Evolutionary conservation across 768 basidiomycete genomes (phyloP), one percentile per base, ranked within the genome.

Genomic region (Coprinellus micaceus): DNA sequence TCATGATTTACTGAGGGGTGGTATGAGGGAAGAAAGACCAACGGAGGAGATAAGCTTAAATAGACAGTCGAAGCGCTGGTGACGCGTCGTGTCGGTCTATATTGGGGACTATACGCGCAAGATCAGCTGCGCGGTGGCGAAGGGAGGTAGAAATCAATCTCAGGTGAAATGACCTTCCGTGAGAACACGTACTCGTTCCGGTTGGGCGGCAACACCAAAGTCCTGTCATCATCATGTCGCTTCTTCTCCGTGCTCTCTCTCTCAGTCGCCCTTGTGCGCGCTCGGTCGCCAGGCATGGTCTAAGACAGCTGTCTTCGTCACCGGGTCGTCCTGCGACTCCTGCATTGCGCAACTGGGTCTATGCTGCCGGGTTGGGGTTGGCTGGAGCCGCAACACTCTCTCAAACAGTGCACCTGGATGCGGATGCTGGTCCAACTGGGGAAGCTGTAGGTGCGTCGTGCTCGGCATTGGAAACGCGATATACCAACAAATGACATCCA

Each of bases 391-490:
- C 67, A 10, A 60, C 63, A 10, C 56, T 63, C 25, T 48, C 64
- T 30, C 61, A 66, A 36, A 66, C 66, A 43, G 62, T 83, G 11
- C 71, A 80, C 57, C 74, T 82, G 15, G 83, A 86, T 60, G 68
- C 76, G 12, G 56, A 44, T 41, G 47, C 37, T 39, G 54, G 33
- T 19, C 56, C 12, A 47, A 54, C 24, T 26, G 58, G 53, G 21
- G 59, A 53, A n/a, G 51, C 52, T 26, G 61, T 61, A n/a, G 59
- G 70, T 71, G 26, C 51, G 66, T 61, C 47, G 28, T 13, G 26
- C 9, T n/a, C 39, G 24, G 10, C 41, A 17, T 11, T 39, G n/a
- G 13, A 13, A 48, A 9, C 55, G 6, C 37, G 29, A 2, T 1
- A 12, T 52, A 25, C 47, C 7, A 39, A 36, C 47, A 50, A 43